Evolutionary conservation across 1,284 basidiomycete genomes (phyloP).

Genomic region (Cryptococcus amylolentus): DNA sequence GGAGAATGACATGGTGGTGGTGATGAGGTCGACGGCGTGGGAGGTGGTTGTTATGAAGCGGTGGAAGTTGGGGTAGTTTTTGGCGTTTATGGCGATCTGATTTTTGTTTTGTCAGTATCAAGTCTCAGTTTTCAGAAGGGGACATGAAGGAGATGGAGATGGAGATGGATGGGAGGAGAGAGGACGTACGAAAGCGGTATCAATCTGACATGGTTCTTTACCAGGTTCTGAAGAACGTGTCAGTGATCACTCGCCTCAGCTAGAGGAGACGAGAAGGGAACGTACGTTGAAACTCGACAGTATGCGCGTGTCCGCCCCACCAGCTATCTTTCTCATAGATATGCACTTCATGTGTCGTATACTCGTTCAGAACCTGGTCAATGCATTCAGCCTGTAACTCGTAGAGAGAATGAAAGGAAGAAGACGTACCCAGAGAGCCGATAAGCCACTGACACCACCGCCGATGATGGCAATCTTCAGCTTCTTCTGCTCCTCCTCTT

Average conservation of each 20-base stretch:
- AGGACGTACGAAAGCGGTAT: constrained; percentile 56
- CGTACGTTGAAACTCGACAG: constrained; percentile 57
- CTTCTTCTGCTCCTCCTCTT: too few relatives aligned
- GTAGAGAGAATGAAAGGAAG: neutral
- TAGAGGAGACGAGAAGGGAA: neutral
- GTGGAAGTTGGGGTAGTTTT: constrained; percentile 75
- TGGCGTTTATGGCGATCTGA: constrained; percentile 70
- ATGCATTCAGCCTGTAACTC: neutral
- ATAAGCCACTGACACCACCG: constrained; percentile 70
- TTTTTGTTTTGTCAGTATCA: neutral
- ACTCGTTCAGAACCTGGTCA: constrained; percentile 62
- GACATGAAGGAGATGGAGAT: neutral
- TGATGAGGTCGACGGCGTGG: constrained; percentile 54
- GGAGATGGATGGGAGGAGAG: constrained; percentile 34
- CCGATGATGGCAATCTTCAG: constrained; percentile 67
- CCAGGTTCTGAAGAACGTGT: constrained; percentile 33
- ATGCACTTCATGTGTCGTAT: constrained; percentile 71
- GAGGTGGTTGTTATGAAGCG: constrained; percentile 59
- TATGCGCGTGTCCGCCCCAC: constrained; percentile 75
- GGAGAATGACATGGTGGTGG: constrained; percentile 73
- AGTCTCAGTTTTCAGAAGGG: neutral
- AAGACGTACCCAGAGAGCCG: constrained; percentile 66
- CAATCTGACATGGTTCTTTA: constrained; percentile 58
- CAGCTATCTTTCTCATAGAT: constrained; percentile 67
- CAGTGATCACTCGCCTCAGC: too few relatives aligned